Evolutionary conservation across 345 rosid genomes (phyloP).

Genomic region (Euphorbia peplus): DNA sequence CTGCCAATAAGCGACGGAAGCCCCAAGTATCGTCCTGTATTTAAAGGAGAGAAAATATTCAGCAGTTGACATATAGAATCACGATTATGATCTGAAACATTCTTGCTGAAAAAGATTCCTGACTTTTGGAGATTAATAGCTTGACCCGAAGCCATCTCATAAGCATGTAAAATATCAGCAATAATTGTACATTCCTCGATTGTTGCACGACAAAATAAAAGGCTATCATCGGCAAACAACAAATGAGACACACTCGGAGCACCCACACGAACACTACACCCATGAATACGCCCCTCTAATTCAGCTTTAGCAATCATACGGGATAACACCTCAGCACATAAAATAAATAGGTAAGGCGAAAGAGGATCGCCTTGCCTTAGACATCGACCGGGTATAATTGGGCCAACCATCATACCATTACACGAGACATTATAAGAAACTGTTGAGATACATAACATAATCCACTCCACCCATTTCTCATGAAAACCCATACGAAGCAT

Average conservation of each 20-base stretch:
- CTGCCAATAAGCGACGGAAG: neutral
- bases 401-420: too few species aligned
- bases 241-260: neutral
- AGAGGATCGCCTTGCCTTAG: too few species aligned
- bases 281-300: neutral
- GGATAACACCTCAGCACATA: neutral
- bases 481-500: too few species aligned
- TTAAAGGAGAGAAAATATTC: too few species aligned
- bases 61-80: too few species aligned
- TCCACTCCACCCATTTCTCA: too few species aligned
- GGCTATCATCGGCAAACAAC: neutral
- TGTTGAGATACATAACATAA: too few species aligned
- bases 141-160: neutral
- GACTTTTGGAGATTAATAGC: neutral
- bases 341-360: too few species aligned
- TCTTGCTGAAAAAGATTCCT: neutral
- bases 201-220: neutral
- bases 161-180: neutral
- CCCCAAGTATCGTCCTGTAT: neutral
- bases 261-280: neutral
- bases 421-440: too few species aligned
- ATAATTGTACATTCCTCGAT: neutral
- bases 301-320: neutral
- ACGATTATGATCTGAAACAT: neutral
- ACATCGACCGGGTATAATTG: too few species aligned